Conservation (phyloP, 306 rosid species). For the Inga leiocalycina region DNA sequence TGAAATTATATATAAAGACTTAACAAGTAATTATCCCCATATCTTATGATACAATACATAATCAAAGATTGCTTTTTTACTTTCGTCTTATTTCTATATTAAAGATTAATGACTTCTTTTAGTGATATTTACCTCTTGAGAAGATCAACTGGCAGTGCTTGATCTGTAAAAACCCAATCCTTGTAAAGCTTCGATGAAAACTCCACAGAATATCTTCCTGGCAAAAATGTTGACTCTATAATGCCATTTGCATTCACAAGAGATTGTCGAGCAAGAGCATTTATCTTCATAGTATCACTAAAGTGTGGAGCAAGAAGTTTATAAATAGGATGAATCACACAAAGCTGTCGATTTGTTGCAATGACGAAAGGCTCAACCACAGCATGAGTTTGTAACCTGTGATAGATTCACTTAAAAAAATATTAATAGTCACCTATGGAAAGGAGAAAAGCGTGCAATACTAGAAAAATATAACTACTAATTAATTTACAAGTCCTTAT, state of each 20-base stretch:
- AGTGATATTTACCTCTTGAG: background rate
- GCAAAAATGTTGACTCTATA: conserved; percentile 4
- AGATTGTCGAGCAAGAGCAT: background rate
- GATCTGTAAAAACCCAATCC: background rate
- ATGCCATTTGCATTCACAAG: background rate
- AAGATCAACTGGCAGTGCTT: background rate
- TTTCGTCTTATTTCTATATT: background rate
- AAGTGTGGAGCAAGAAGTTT: background rate
- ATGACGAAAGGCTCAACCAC: background rate
- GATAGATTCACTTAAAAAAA: background rate
- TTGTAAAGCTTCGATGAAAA: background rate
- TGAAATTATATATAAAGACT: too few relatives aligned
- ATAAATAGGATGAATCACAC: background rate
- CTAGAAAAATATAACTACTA: background rate
- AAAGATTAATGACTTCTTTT: background rate
- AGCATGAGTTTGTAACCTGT: conserved; percentile 1
- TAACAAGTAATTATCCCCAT: too few relatives aligned
- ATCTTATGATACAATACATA: too few relatives aligned
- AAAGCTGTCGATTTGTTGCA: background rate
- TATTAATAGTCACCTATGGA: background rate
- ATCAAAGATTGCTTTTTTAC: too few relatives aligned
- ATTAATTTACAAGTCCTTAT: background rate
- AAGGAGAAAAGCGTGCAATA: background rate
- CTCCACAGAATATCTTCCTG: background rate
- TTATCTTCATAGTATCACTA: conserved; percentile 1